Evolutionary conservation across 176 grass and related monocot genomes (phyloP), one percentile per base, ranked within the genome.

Genomic region (Phoenix roebelenii): DNA sequence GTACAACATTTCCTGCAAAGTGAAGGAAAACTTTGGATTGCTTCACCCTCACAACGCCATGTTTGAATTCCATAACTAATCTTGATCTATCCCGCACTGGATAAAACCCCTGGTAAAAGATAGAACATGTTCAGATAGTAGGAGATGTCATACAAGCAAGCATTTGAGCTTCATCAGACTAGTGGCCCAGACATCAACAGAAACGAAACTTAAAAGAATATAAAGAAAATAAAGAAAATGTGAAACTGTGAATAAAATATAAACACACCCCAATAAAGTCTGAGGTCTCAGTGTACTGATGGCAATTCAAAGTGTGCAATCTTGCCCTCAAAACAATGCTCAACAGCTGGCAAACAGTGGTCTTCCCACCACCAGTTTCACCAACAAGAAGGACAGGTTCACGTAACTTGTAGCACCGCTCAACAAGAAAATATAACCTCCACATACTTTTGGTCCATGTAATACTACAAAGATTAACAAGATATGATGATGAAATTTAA

Each of bases 301-400:
- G 91, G 75, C 91, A 96, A 72, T 96, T 96, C 78, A 96, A 85
- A 72, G 82, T 90, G 61, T 87, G 91, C 57, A 96, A 71, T 67
- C 76, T 90, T 16, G 73, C 82, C 58, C 77, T 75, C 25, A 90
- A 71, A 44, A 82, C 68, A 73, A 58, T 65, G 76, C 91, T 96
- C 64, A 96, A 56, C 61, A 96, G 60, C 80, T 96, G 91, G 80
- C 91, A 96, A 44, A 90, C 91, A 55, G 91, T 90, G 57, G 91
- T 96, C 70, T 96, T 96, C 6, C 91, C 91, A 25, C 91, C 91
- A 22, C 86, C 91, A 25, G 91, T 96, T 81, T 96, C 91, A 64
- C 91, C 91, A 71, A 96, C 83, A 59, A 96, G 91, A 23, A 96
- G 91, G 17, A 90, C 91, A 96, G 91, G 91, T 57, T 96, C 91